Evolutionary conservation across 2,329 filamentous ascomycete species (phyloP).

Genomic region (Talaromyces sp.): DNA sequence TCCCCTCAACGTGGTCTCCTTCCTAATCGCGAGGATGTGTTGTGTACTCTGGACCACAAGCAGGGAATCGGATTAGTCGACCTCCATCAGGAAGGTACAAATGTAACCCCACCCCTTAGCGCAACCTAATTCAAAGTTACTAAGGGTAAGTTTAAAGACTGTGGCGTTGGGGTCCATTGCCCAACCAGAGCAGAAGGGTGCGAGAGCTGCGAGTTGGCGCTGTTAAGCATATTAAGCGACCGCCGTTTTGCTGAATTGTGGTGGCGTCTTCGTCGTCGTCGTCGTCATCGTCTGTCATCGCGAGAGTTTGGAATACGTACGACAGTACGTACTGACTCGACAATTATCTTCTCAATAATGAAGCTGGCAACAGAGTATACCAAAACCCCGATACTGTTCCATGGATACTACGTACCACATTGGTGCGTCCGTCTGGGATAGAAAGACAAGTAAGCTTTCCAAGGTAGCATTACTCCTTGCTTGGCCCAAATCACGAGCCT

Average conservation of each 20-base stretch:
- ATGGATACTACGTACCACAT: background rate
- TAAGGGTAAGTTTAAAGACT: background rate
- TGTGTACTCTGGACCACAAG: background rate
- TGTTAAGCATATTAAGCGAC: background rate
- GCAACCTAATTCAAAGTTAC: background rate
- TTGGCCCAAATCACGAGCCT: background rate
- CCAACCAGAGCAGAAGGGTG: background rate
- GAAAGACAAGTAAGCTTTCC: background rate
- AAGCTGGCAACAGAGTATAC: no score
- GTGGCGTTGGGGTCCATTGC: background rate
- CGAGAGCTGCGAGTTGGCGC: background rate
- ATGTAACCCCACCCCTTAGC: conserved; percentile 8
- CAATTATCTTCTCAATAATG: no score
- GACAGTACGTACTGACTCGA: no score
- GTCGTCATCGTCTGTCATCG: background rate
- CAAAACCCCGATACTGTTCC: no score
- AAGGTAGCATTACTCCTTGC: background rate
- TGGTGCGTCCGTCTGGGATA: no score
- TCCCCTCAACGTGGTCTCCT: conserved; percentile 11
- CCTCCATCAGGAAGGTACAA: background rate
- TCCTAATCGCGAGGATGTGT: conserved; percentile 1
- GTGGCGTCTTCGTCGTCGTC: background rate
- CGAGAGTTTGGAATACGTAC: no score
- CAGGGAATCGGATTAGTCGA: background rate
- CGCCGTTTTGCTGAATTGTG: background rate